Conservation (phyloP, 768 basidiomycete species). For the Leucosporidium scottii region DNA sequence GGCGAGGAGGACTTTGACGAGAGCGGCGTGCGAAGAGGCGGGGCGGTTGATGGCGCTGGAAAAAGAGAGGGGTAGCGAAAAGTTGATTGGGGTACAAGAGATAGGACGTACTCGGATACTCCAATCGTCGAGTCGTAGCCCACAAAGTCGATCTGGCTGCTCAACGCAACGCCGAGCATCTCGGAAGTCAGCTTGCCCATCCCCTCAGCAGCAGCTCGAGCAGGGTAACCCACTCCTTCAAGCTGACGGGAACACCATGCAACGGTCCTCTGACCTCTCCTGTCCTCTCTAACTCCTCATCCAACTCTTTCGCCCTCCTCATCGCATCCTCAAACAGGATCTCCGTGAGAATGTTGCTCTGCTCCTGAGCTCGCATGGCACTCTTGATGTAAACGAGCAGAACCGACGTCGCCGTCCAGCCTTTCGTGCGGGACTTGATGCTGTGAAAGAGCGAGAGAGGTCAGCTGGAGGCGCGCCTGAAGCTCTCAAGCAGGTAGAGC, state of each 20-base stretch:
- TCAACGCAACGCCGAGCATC: too few relatives aligned
- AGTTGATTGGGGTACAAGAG: neutral
- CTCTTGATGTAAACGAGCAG: constrained; percentile 26
- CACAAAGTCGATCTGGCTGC: neutral
- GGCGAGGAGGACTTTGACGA: constrained; percentile 27
- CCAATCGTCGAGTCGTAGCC: constrained; percentile 32
- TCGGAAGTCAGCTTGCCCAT: too few relatives aligned
- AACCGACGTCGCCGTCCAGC: constrained; percentile 31
- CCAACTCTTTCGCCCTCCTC: constrained; percentile 28
- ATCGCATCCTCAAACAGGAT: constrained; percentile 30
- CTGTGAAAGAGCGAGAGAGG: neutral
- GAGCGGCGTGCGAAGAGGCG: constrained; percentile 1
- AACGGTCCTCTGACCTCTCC: constrained; percentile 15
- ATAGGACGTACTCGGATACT: constrained; percentile 16
- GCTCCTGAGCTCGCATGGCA: constrained; percentile 14
- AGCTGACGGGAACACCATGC: constrained; percentile 2
- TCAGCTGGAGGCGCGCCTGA: too few relatives aligned
- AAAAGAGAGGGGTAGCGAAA: neutral
- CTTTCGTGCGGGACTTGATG: constrained; percentile 3
- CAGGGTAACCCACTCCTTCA: too few relatives aligned
- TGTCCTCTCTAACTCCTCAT: constrained; percentile 29
- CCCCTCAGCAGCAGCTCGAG: too few relatives aligned
- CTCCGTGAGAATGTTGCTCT: constrained; percentile 28
- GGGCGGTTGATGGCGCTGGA: constrained; percentile 17
- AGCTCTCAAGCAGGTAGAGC: too few relatives aligned